Conservation (phyloP, 352 stramenopile genomes). For the Globisporangium emineosum region DNA sequence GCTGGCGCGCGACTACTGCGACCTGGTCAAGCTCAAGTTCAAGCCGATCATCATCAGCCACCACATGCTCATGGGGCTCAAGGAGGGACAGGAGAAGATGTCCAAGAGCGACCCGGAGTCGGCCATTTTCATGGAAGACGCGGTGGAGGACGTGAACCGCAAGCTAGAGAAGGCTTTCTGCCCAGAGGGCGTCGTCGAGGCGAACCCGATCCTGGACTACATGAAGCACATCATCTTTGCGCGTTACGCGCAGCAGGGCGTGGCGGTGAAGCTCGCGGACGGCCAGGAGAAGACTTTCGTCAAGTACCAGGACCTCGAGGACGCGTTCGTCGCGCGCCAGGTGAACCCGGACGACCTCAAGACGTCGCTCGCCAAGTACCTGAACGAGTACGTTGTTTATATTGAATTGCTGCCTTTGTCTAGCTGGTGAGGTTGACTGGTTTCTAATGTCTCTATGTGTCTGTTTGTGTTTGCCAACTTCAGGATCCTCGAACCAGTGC, state of each 20-base stretch:
- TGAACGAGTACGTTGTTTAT: slow-evolving; percentile 87
- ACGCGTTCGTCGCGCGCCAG: slow-evolving; percentile 86
- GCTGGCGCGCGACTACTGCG: slow-evolving; percentile 98
- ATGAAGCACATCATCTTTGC: slow-evolving; percentile 97
- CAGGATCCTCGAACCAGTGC: slow-evolving; percentile 94
- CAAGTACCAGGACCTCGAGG: slow-evolving; percentile 88
- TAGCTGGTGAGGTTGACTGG: not conserved
- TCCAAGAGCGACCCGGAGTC: slow-evolving; percentile 98
- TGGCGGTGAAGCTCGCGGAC: slow-evolving; percentile 46
- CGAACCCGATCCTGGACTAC: slow-evolving; percentile 97
- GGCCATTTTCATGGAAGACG: slow-evolving; percentile 99
- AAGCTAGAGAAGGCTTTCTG: slow-evolving; percentile 99
- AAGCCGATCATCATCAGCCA: slow-evolving; percentile 97
- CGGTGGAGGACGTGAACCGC: slow-evolving; percentile 90
- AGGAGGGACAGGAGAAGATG: slow-evolving; percentile 99
- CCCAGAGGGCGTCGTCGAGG: slow-evolving; percentile 82
- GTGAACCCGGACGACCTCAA: slow-evolving; percentile 96
- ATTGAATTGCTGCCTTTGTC: slow-evolving; percentile 1
- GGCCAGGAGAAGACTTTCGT: slow-evolving; percentile 81
- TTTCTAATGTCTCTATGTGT: slow-evolving; percentile 7
- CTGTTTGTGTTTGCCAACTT: slow-evolving; percentile 16
- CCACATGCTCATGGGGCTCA: slow-evolving; percentile 99
- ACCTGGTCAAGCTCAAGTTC: slow-evolving; percentile 92
- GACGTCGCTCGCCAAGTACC: slow-evolving; percentile 79
- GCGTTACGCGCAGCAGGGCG: slow-evolving; percentile 48